These are phyloP conservation scores for Salvia splendens DNA, from an alignment of 257 asterid genomes.

Conservation along the genomic window DNA sequence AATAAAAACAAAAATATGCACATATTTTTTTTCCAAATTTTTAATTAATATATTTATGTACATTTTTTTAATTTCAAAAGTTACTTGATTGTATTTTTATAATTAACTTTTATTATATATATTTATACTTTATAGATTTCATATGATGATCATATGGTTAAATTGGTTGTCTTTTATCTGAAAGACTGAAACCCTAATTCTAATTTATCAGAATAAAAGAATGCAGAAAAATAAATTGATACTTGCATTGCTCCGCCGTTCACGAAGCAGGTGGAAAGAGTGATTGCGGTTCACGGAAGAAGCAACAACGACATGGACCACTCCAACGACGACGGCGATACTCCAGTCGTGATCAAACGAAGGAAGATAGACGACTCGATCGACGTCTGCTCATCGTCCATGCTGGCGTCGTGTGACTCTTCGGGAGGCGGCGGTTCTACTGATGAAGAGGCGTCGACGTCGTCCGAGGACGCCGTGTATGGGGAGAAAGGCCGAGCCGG, in stretches of 20 bases:
- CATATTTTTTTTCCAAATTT: too few relatives aligned
- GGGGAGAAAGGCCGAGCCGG: slow-evolving; percentile 61
- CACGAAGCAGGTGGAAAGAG: slow-evolving; percentile 45
- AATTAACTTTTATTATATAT: too few relatives aligned
- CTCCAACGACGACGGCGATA: slow-evolving; percentile 26
- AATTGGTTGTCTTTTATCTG: too few relatives aligned
- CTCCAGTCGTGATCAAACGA: slow-evolving; percentile 32
- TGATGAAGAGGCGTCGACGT: slow-evolving; percentile 50
- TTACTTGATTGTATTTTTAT: too few relatives aligned
- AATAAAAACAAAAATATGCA: too few relatives aligned
- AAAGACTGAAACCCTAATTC: too few relatives aligned
- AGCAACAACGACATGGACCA: slow-evolving; percentile 23
- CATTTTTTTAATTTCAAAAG: too few relatives aligned
- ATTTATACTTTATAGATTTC: too few relatives aligned
- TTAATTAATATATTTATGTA: too few relatives aligned
- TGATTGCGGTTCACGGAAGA: slow-evolving; percentile 27
- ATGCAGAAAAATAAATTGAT: too few relatives aligned
- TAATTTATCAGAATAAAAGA: too few relatives aligned
- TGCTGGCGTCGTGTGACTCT: slow-evolving; percentile 40
- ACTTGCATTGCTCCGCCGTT: slow-evolving; percentile 30
- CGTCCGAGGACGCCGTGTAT: slow-evolving; percentile 52
- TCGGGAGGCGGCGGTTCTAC: slow-evolving; percentile 36
- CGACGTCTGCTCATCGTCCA: slow-evolving; percentile 45
- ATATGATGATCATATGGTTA: too few relatives aligned
- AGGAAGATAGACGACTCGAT: slow-evolving; percentile 36